phyloP scores from a whole-genome alignment of 2,329 filamentous ascomycete species.

The Fusarium illudens region DNA sequence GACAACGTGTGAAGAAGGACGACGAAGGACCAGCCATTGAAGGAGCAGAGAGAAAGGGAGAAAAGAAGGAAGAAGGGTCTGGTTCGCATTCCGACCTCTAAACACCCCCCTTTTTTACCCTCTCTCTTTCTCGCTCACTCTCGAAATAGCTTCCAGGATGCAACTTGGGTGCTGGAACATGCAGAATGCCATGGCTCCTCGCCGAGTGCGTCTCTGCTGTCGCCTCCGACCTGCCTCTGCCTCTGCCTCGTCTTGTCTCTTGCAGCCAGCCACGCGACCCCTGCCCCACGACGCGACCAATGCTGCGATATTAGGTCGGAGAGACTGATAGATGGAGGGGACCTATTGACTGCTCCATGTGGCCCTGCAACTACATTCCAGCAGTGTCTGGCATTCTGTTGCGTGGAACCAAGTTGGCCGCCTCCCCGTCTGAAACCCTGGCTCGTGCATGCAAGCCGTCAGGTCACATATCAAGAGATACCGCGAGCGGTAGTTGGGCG shows the following conservation, averaged over 20 bases:
- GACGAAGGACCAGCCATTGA: constrained; percentile 4
- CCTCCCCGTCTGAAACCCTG: background rate
- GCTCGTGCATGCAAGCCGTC: background rate
- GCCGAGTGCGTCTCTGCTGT: constrained; percentile 2
- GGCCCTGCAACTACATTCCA: constrained; percentile 24
- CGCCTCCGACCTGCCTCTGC: constrained; percentile 1
- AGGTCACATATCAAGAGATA: background rate
- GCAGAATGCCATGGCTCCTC: constrained; percentile 1
- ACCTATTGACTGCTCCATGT: constrained; percentile 9
- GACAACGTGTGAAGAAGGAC: constrained; percentile 3
- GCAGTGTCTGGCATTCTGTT: constrained; percentile 15
- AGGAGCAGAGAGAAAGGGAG: constrained; percentile 9
- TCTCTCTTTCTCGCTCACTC: background rate
- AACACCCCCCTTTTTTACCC: constrained; percentile 5
- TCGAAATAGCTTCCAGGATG: constrained; percentile 16
- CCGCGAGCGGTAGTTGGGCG: background rate
- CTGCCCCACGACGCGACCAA: constrained; percentile 19
- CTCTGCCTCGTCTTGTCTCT: constrained; percentile 32
- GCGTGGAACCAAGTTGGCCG: background rate
- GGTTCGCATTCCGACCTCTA: constrained; percentile 10
- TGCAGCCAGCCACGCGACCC: constrained; percentile 25
- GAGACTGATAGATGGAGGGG: background rate
- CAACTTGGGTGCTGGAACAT: constrained; percentile 13
- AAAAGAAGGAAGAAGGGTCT: constrained; percentile 11
- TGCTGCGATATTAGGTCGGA: background rate